phyloP scores from a whole-genome alignment of 371 early-diverging fungal genomes.

The Parasitella parasitica region DNA sequence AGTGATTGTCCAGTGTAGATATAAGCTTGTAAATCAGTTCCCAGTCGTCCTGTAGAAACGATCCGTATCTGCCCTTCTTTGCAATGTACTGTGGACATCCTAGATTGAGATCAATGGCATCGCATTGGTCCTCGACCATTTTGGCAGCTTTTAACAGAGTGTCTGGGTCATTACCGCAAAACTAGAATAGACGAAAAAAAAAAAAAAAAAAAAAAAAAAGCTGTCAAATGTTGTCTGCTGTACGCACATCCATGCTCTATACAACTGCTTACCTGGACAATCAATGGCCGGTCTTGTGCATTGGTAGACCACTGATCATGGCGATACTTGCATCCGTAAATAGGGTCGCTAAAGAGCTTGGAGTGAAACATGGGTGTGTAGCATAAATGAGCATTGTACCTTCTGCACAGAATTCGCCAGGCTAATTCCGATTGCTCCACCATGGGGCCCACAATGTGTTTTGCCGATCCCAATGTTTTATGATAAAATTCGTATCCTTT shows the following conservation, averaged over 20 bases:
- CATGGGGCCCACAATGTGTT: constrained; percentile 88
- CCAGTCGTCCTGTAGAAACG: constrained; percentile 95
- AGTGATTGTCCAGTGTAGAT: constrained; percentile 66
- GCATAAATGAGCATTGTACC: constrained; percentile 89
- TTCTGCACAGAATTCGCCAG: constrained; percentile 85
- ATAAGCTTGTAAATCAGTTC: constrained; percentile 73
- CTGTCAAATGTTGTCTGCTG: too few species aligned
- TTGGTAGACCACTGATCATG: constrained; percentile 69
- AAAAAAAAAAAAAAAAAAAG: too few species aligned
- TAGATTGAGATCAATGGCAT: constrained; percentile 95
- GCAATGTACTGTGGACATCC: constrained; percentile 98
- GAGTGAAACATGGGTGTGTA: constrained; percentile 99
- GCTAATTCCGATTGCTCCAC: constrained; percentile 89
- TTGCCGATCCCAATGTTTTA: constrained; percentile 58
- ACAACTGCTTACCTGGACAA: constrained; percentile 70
- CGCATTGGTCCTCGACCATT: constrained; percentile 76
- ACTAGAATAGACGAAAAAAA: constrained; percentile 42
- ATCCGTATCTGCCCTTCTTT: constrained; percentile 92
- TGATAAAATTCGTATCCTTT: constrained; percentile 25
- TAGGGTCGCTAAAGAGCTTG: constrained; percentile 65
- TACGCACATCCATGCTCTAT: not conserved
- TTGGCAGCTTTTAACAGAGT: constrained; percentile 79
- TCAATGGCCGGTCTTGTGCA: constrained; percentile 76
- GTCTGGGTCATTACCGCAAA: constrained; percentile 95
- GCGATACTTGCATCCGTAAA: constrained; percentile 53